Evolutionary conservation across 768 basidiomycete species (phyloP), one percentile per base, ranked within the genome.

Genomic region (Pisolithus tinctorius): DNA sequence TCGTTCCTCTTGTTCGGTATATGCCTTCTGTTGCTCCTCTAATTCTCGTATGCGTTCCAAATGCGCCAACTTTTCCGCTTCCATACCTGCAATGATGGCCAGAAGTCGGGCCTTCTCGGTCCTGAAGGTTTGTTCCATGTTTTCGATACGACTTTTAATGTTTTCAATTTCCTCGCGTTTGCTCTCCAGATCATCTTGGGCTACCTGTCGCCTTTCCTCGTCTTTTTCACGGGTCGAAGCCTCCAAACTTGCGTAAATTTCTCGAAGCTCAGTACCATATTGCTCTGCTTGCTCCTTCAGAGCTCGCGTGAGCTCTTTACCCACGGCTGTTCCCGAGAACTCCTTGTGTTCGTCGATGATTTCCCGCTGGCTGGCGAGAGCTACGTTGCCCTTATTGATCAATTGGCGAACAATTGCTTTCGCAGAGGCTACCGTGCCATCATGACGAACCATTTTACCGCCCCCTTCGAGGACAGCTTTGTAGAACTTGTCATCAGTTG

Each of bases 341-440:
- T 74, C 68, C 47, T 74, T 73, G 27, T 67, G 68, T 55, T 76
- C 66, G 51, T 75, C 74, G 4, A 82, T 76, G 14, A 82, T 66
- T 59, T 84, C 82, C 27, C 68, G 63, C 55, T 83, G 82, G 45
- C 84, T 80, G 17, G 69, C 71, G 3, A 83, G 66, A 1, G 75
- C 66, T 2, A 70, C 56, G 0, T 80, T 73, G 26, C 63, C 61
- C 4, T 64, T 71, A 27, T 65, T 61, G 13, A 76, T 56, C 52
- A 83, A 60, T 26, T 68, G 65, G 6, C 71, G 69, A 0, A 83
- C 51, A 47, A 81, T 70, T 6, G 56, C 52, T 0, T 68, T 71
- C 0, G 76, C 74, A 2, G 77, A 77, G 16, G 68, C 55, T 4
- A 68, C 48, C 4, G 69, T 72, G 40, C 71, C 71, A 31, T 61